phyloP scores from a whole-genome alignment of 2,329 filamentous ascomycete species.

The Aspergillus sp. region DNA sequence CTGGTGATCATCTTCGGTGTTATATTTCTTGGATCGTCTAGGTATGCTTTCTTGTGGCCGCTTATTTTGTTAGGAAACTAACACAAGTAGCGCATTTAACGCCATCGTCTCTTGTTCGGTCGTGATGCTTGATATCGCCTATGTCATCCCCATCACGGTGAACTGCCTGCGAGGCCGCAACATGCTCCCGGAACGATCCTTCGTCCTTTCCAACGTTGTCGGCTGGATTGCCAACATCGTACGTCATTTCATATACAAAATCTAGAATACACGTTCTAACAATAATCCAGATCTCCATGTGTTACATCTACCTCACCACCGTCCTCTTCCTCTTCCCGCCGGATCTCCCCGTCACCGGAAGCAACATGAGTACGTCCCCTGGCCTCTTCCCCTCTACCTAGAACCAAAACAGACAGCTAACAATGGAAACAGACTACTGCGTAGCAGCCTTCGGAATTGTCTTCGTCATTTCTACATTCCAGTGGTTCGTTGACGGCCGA shows the following conservation, averaged over 20 bases:
- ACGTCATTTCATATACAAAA: conserved; percentile 9
- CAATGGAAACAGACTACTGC: conserved; percentile 28
- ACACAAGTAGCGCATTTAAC: conserved; percentile 52
- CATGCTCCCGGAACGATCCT: conserved; percentile 55
- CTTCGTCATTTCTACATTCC: conserved; percentile 47
- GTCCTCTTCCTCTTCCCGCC: conserved; percentile 70
- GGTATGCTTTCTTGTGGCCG: conserved; percentile 19
- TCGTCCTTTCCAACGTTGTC: conserved; percentile 46
- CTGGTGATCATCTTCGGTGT: conserved; percentile 61
- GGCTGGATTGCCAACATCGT: conserved; percentile 55
- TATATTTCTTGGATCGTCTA: conserved; percentile 58
- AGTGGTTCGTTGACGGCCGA: conserved; percentile 54
- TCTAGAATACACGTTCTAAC: background rate
- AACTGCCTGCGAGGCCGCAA: conserved; percentile 59
- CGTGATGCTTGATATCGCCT: conserved; percentile 62
- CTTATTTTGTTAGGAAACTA: too few relatives aligned
- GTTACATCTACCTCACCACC: conserved; percentile 61
- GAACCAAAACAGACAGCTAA: background rate
- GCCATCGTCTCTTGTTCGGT: conserved; percentile 64
- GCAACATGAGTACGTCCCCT: conserved; percentile 56
- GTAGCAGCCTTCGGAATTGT: conserved; percentile 51
- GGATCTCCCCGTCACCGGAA: conserved; percentile 52
- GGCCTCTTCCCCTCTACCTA: background rate
- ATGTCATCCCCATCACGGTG: conserved; percentile 64
- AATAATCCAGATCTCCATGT: conserved; percentile 45